Evolutionary conservation across 2,329 filamentous ascomycete species (phyloP).

Genomic region (Colletotrichum sp.): DNA sequence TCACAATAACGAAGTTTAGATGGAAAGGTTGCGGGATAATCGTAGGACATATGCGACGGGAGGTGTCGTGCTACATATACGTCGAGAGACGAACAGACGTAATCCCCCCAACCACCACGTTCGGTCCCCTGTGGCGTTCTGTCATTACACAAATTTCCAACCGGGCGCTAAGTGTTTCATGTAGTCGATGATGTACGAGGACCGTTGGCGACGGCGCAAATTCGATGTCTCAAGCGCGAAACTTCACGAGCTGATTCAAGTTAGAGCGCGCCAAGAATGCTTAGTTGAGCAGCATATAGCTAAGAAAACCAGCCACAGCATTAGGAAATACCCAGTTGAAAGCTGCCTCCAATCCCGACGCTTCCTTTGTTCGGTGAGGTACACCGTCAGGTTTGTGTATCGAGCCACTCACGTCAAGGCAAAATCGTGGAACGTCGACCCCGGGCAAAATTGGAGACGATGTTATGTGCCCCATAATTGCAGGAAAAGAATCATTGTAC

Average conservation of each 20-base stretch:
- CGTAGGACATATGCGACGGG: background rate
- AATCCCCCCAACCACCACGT: background rate
- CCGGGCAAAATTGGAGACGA: background rate
- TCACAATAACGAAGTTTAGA: background rate
- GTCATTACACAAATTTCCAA: background rate
- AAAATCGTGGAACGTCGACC: background rate
- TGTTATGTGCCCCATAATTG: background rate
- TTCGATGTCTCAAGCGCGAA: background rate
- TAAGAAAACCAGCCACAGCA: background rate
- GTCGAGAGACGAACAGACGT: background rate
- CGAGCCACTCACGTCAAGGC: background rate
- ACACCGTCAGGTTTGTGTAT: background rate
- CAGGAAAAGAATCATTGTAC: background rate
- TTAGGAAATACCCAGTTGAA: background rate
- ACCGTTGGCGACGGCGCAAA: background rate
- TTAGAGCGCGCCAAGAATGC: background rate
- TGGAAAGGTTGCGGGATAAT: background rate
- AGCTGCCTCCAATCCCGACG: background rate
- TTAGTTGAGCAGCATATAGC: background rate
- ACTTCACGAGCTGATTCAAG: background rate
- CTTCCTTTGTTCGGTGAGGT: background rate
- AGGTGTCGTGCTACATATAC: background rate
- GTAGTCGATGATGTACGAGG: background rate
- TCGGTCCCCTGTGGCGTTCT: background rate
- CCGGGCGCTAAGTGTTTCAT: background rate